Evolutionary conservation across 1,284 basidiomycete genomes (phyloP).

Genomic region (Takashimella koratensis): DNA sequence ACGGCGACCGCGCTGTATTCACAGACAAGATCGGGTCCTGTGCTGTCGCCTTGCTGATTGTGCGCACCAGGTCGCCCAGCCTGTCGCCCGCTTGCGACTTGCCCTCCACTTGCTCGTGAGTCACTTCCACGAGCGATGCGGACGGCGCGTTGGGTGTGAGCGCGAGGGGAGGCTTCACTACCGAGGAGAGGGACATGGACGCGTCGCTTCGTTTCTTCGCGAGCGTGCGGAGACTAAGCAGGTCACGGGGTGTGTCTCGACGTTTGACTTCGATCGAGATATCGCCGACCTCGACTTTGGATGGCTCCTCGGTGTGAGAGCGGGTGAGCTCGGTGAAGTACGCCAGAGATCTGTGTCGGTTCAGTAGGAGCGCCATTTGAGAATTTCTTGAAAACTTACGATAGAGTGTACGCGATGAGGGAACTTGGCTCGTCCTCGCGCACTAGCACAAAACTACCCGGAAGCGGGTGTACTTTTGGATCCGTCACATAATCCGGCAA

Average conservation of each 20-base stretch:
- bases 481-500: constrained; percentile 60
- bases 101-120: constrained; percentile 26
- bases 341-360: constrained; percentile 18
- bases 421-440: constrained; percentile 52
- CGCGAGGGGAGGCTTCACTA: constrained; percentile 11
- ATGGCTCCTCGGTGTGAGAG: not conserved
- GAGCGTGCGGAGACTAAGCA: constrained; percentile 30
- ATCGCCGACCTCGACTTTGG: not conserved
- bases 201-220: constrained; percentile 33
- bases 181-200: constrained; percentile 12
- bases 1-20: constrained; percentile 7
- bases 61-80: constrained; percentile 23
- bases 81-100: constrained; percentile 14
- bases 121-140: constrained; percentile 16
- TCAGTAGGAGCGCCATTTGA: constrained; percentile 2
- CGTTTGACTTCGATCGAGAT: constrained; percentile 21
- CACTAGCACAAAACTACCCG: constrained; percentile 64
- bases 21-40: constrained; percentile 19
- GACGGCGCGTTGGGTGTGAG: constrained; percentile 23
- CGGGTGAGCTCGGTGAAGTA: constrained; percentile 27
- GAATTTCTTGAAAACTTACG: constrained; percentile 15
- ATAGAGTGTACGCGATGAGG: constrained; percentile 38
- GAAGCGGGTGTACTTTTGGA: constrained; percentile 60
- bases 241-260: constrained; percentile 31
- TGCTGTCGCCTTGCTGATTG: constrained; percentile 28